Evolutionary conservation across 139 green algal genomes (phyloP).

Genomic region (Chlorella sorokiniana): DNA sequence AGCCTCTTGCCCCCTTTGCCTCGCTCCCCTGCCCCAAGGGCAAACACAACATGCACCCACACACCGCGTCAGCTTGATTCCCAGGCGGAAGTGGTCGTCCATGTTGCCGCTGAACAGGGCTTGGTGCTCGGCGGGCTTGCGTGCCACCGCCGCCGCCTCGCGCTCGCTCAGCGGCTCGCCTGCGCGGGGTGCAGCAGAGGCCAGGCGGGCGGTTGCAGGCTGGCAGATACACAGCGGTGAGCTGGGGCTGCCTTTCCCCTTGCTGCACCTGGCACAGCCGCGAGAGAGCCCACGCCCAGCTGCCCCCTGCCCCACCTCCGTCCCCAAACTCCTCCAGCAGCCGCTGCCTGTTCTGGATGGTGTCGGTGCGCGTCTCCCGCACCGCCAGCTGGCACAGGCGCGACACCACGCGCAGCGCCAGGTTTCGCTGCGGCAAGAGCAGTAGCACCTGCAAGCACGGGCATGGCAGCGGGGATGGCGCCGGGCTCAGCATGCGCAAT

Average conservation of each 20-base stretch:
- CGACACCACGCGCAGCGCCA: conserved; percentile 65
- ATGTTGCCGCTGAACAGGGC: conserved; percentile 89
- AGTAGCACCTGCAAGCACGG: conserved; percentile 72
- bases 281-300: background rate
- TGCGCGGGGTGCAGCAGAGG: background rate
- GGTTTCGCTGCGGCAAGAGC: conserved; percentile 86
- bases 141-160: conserved; percentile 27
- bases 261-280: no score
- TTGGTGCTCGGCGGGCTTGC: conserved; percentile 81
- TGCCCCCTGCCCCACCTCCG: conserved; percentile 23
- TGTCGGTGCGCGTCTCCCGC: conserved; percentile 77
- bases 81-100: conserved; percentile 95
- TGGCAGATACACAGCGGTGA: background rate
- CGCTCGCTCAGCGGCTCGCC: conserved; percentile 14
- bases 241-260: no score
- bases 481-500: background rate
- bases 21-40: no score
- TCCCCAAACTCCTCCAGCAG: conserved; percentile 87
- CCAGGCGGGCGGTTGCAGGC: no score
- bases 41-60: no score
- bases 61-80: conserved; percentile 89
- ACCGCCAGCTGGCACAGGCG: conserved; percentile 79
- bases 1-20: no score
- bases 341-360: conserved; percentile 77
- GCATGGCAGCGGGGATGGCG: background rate